Evolutionary conservation across 75 land plant genomes (phyloP).

Genomic region (Cunninghamia lanceolata): DNA sequence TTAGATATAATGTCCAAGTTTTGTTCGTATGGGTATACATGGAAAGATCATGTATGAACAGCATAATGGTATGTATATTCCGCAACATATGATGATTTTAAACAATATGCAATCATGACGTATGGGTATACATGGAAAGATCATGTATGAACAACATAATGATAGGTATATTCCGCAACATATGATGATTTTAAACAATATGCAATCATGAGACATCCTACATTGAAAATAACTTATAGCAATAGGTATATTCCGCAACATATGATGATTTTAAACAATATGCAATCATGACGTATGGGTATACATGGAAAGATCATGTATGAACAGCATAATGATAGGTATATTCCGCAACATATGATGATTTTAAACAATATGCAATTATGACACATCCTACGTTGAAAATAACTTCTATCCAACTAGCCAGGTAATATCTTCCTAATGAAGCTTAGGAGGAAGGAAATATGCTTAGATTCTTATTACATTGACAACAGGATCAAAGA

Average conservation of each 20-base stretch:
- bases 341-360: not conserved
- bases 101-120: not conserved
- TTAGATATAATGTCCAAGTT: not conserved
- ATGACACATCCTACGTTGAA: not conserved
- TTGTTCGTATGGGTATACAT: not conserved
- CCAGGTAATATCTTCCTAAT: not conserved
- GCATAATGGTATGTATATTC: not conserved
- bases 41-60: not conserved
- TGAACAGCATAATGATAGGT: not conserved
- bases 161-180: not conserved
- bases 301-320: not conserved
- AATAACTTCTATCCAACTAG: not conserved
- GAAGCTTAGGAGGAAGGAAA: not conserved
- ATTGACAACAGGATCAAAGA: not conserved
- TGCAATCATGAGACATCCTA: not conserved
- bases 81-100: not conserved
- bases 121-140: not conserved
- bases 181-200: not conserved
- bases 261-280: not conserved
- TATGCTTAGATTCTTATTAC: not conserved
- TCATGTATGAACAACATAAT: not conserved
- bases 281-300: not conserved
- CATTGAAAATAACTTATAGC: not conserved
- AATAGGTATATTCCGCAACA: not conserved
- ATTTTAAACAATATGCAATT: not conserved